Evolutionary conservation across 139 green algal genomes (phyloP).

Genomic region (Ettlia oleoabundans): DNA sequence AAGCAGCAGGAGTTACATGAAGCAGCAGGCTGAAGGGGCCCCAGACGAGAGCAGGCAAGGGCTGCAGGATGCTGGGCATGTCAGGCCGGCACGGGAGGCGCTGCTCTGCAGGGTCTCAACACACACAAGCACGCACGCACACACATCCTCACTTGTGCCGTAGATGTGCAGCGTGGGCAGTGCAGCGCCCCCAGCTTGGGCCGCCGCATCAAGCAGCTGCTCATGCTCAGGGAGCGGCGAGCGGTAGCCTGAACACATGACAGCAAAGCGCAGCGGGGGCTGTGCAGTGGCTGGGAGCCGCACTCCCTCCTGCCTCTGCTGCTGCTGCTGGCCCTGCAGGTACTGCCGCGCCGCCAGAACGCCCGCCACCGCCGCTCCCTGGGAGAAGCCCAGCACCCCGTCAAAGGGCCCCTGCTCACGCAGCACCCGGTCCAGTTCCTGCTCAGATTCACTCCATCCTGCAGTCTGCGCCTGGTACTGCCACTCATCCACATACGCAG

Average conservation of each 20-base stretch:
- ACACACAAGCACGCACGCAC: too few relatives aligned
- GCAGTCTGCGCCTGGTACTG: slow-evolving; percentile 67
- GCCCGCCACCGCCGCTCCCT: slow-evolving; percentile 64
- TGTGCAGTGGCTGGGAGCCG: not conserved
- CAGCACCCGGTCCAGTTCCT: slow-evolving; percentile 50
- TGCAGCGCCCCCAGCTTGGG: not conserved
- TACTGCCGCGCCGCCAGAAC: slow-evolving; percentile 41
- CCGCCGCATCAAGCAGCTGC: not conserved
- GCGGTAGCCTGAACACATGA: slow-evolving; percentile 49
- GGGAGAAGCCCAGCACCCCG: slow-evolving; percentile 87
- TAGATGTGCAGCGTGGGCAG: slow-evolving; percentile 58
- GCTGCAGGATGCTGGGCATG: not conserved
- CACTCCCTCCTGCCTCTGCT: not conserved
- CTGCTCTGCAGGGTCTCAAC: too few relatives aligned
- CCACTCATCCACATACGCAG: slow-evolving; percentile 17
- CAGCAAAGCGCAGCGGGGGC: slow-evolving; percentile 29
- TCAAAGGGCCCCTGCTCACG: slow-evolving; percentile 69
- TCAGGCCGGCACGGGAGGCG: too few relatives aligned
- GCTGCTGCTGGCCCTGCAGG: slow-evolving; percentile 37
- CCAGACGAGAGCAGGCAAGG: too few relatives aligned
- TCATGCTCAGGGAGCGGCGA: slow-evolving; percentile 22
- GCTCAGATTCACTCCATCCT: slow-evolving; percentile 68
- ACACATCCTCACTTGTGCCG: slow-evolving; percentile 7
- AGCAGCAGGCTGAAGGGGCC: too few relatives aligned
- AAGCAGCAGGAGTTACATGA: too few relatives aligned